Evolutionary conservation across 108 stramenopile species (phyloP).

Genomic region (Chaetoceros muelleri): DNA sequence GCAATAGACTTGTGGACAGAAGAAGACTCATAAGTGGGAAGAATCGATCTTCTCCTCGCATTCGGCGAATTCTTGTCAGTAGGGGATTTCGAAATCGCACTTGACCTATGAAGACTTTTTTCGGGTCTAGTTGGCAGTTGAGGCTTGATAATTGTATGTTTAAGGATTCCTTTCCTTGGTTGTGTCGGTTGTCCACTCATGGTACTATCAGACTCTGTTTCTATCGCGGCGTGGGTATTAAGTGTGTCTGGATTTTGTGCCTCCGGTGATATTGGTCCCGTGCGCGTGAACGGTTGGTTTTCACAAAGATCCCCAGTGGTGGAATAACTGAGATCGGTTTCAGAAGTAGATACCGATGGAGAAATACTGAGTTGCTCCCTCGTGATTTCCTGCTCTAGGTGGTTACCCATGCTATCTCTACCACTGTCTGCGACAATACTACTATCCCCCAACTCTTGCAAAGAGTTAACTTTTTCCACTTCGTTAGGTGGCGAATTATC

Average conservation of each 20-base stretch:
- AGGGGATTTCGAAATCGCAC: slow-evolving; percentile 1
- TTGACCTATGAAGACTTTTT: slow-evolving; percentile 5
- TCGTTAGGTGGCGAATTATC: slow-evolving; percentile 33
- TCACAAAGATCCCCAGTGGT: not conserved
- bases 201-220: not conserved
- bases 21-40: slow-evolving; percentile 23
- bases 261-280: not conserved
- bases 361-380: not conserved
- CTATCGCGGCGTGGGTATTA: not conserved
- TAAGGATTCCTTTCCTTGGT: no score
- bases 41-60: slow-evolving; percentile 21
- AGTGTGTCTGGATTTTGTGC: not conserved
- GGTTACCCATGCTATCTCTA: not conserved
- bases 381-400: not conserved
- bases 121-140: not conserved
- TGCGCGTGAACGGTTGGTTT: not conserved
- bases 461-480: slow-evolving; percentile 29
- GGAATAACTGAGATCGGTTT: no score
- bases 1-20: slow-evolving; percentile 5
- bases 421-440: not conserved
- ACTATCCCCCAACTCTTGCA: slow-evolving; percentile 13
- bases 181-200: no score
- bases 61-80: not conserved
- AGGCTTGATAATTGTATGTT: not conserved
- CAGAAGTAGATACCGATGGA: not conserved